A percentile compares a stretch with the other conserved stretches of the same genome.
These are phyloP conservation scores for Penicillium sp. DNA, from an alignment of 2,329 filamentous ascomycete genomes.

Conservation along the genomic window DNA sequence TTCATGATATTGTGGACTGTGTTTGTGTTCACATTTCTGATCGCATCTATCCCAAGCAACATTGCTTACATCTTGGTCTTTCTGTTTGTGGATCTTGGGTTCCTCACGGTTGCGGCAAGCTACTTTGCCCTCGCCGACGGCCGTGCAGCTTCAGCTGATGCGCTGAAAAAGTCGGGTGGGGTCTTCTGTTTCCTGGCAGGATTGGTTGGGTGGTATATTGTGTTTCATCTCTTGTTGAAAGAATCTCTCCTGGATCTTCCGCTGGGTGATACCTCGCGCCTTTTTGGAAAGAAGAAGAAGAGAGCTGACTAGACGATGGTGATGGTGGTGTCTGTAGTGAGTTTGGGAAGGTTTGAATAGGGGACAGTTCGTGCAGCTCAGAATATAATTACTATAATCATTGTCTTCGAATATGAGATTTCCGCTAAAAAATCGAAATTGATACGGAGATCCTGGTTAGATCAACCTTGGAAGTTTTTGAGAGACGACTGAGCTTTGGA, in stretches of 20 bases:
- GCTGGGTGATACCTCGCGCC: conserved; percentile 45
- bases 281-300: conserved; percentile 40
- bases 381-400: too few relatives aligned
- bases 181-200: conserved; percentile 51
- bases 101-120: not conserved
- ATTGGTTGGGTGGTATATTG: conserved; percentile 50
- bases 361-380: too few relatives aligned
- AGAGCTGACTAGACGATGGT: not conserved
- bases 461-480: too few relatives aligned
- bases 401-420: too few relatives aligned
- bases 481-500: too few relatives aligned
- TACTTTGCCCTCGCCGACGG: conserved; percentile 5
- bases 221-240: conserved; percentile 46
- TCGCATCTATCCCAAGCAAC: not conserved
- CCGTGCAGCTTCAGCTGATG: not conserved
- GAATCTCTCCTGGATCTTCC: conserved; percentile 42
- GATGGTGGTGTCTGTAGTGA: too few relatives aligned
- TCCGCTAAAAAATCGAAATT: too few relatives aligned
- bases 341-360: too few relatives aligned
- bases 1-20: conserved; percentile 53
- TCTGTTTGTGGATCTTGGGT: not conserved
- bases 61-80: not conserved
- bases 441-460: too few relatives aligned
- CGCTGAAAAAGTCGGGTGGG: conserved; percentile 36
- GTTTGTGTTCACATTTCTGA: conserved; percentile 47